These are phyloP conservation scores for Hymenoscyphus repandus DNA, from an alignment of 2,329 filamentous ascomycete genomes.

Conservation along the genomic window DNA sequence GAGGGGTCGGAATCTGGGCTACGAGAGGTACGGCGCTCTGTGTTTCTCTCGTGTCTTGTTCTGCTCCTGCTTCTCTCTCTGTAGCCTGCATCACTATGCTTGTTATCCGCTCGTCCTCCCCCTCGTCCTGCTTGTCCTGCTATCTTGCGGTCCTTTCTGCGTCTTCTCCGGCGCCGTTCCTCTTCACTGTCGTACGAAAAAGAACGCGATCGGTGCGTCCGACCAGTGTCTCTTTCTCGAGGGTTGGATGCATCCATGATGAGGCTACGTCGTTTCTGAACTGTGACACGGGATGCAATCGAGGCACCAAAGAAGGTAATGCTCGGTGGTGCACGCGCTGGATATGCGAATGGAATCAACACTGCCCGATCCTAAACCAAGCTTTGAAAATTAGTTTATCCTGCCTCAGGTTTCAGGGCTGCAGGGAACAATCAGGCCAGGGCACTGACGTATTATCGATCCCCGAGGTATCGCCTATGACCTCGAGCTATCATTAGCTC, in stretches of 20 bases:
- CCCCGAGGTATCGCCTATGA: no score
- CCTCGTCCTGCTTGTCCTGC: conserved; percentile 2
- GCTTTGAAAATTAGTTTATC: no score
- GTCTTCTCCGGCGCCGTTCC: conserved; percentile 24
- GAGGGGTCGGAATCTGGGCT: conserved; percentile 24
- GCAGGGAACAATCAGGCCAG: no score
- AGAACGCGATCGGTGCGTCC: conserved; percentile 21
- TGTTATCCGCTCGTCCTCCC: not conserved
- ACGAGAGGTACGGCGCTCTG: conserved; percentile 26
- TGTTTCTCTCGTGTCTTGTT: conserved; percentile 12
- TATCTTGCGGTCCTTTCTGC: conserved; percentile 8
- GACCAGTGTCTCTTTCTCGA: conserved; percentile 16
- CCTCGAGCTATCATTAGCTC: no score
- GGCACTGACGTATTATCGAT: no score
- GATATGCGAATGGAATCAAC: no score
- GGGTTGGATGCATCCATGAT: conserved; percentile 17
- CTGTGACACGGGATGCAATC: not conserved
- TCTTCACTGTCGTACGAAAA: conserved; percentile 26
- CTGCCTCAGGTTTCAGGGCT: no score
- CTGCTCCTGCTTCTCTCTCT: conserved; percentile 13
- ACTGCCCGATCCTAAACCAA: no score
- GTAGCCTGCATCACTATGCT: conserved; percentile 1
- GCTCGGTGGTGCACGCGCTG: no score
- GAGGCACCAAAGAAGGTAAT: no score
- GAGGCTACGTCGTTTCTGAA: not conserved